These are phyloP conservation scores for Phytophthora hibernalis DNA, from an alignment of 352 stramenopile genomes.

Conservation along the genomic window DNA sequence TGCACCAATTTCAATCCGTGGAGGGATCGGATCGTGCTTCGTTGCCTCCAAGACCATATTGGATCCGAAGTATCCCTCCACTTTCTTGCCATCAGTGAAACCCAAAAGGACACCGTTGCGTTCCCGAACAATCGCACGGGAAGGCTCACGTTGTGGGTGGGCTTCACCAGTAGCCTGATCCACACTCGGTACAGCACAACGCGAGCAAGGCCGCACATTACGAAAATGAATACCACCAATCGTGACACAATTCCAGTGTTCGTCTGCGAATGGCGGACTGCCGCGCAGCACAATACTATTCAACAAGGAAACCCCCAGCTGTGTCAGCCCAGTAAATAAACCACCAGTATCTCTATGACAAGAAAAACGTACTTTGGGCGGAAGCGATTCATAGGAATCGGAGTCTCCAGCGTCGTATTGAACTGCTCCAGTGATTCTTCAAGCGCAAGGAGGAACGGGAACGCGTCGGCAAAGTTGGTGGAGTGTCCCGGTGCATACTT, in stretches of 20 bases:
- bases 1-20: conserved; percentile 50
- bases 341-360: not conserved
- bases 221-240: conserved; percentile 65
- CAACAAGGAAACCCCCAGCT: not conserved
- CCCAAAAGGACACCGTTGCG: conserved; percentile 71
- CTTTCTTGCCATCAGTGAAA: conserved; percentile 58
- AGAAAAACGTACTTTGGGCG: conserved; percentile 64
- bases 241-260: conserved; percentile 74
- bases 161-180: conserved; percentile 67
- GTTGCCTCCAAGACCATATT: conserved; percentile 67
- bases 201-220: conserved; percentile 77
- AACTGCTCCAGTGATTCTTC: conserved; percentile 68
- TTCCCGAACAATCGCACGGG: conserved; percentile 53
- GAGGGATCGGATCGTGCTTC: conserved; percentile 1
- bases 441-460: conserved; percentile 73
- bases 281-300: conserved; percentile 78
- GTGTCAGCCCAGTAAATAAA: not conserved
- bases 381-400: conserved; percentile 84
- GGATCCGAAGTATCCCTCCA: conserved; percentile 80
- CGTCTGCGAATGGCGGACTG: conserved; percentile 71
- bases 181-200: conserved; percentile 83
- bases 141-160: conserved; percentile 55
- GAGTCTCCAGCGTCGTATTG: conserved; percentile 58
- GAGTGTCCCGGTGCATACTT: conserved; percentile 71
- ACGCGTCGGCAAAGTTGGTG: conserved; percentile 79